Evolutionary conservation across 306 rosid genomes (phyloP).

Genomic region (Gleditsia sinensis): DNA sequence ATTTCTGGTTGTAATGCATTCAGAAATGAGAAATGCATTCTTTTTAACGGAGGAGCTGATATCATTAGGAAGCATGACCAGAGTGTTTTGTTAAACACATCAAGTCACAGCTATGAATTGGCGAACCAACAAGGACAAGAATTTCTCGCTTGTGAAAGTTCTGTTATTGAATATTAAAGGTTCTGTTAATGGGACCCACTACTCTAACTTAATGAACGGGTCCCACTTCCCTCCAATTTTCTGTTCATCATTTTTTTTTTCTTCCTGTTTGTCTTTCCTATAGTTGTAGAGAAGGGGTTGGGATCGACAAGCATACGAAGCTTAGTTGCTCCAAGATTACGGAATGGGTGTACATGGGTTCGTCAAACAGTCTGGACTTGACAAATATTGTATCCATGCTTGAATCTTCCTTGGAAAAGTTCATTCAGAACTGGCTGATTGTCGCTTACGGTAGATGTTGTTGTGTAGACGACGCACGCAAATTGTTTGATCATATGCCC

Average conservation of each 20-base stretch:
- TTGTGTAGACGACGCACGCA: conserved; percentile 38
- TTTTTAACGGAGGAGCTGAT: conserved; percentile 28
- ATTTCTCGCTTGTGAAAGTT: no score
- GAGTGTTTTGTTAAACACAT: background rate
- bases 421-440: conserved; percentile 48
- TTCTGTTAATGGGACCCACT: background rate
- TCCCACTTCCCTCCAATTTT: no score
- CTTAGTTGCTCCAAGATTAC: no score
- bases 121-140: background rate
- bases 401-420: conserved; percentile 43
- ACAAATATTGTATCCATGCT: conserved; percentile 40
- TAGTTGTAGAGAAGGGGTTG: no score
- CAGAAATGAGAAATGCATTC: conserved; percentile 40
- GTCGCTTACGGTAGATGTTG: conserved; percentile 48
- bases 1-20: conserved; percentile 38
- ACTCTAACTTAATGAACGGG: background rate
- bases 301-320: no score
- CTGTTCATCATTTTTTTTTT: no score
- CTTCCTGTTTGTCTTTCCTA: no score
- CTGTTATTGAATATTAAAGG: background rate
- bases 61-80: conserved; percentile 34
- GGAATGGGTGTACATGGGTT: no score
- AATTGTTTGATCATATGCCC: conserved; percentile 48
- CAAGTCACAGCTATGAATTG: background rate
- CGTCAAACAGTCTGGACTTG: conserved; percentile 34